Evolutionary conservation across 768 basidiomycete genomes (phyloP).

Genomic region (Pulveroboletus frians): DNA sequence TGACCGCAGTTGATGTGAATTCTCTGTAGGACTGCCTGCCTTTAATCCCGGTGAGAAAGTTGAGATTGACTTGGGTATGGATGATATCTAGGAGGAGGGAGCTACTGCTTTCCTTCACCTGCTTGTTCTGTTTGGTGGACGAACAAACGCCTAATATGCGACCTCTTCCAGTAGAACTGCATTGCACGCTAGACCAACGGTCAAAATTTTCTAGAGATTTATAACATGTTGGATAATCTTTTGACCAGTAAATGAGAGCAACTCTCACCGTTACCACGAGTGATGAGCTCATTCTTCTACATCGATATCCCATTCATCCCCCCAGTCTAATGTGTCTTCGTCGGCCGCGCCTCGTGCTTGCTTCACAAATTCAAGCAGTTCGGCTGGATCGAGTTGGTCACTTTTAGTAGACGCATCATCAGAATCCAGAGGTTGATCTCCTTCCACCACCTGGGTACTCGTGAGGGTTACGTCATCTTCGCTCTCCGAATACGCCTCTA

Average conservation of each 20-base stretch:
- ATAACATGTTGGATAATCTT: conserved; percentile 1
- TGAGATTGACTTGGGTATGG: conserved; percentile 82
- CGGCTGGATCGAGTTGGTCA: conserved; percentile 12
- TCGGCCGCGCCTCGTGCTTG: conserved; percentile 23
- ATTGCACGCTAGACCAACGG: background rate
- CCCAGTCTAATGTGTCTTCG: conserved; percentile 30
- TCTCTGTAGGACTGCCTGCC: conserved; percentile 81
- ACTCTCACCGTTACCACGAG: background rate
- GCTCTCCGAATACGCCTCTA: conserved; percentile 24
- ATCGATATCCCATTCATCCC: conserved; percentile 26
- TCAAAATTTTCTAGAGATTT: background rate
- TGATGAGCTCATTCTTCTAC: conserved; percentile 1
- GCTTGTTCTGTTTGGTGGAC: background rate
- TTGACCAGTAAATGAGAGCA: background rate
- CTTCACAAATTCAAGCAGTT: conserved; percentile 21
- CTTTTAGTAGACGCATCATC: conserved; percentile 12
- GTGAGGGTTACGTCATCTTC: conserved; percentile 8
- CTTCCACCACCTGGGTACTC: conserved; percentile 12
- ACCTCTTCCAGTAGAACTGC: background rate
- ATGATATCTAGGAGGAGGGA: conserved; percentile 62
- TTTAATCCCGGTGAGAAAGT: conserved; percentile 99
- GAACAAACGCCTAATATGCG: conserved; percentile 1
- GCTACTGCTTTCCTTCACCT: background rate
- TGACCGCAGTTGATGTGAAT: conserved; percentile 9
- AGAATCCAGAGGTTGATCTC: conserved; percentile 5